Evolutionary conservation across 306 rosid genomes (phyloP).

Genomic region (Lupinus albus): DNA sequence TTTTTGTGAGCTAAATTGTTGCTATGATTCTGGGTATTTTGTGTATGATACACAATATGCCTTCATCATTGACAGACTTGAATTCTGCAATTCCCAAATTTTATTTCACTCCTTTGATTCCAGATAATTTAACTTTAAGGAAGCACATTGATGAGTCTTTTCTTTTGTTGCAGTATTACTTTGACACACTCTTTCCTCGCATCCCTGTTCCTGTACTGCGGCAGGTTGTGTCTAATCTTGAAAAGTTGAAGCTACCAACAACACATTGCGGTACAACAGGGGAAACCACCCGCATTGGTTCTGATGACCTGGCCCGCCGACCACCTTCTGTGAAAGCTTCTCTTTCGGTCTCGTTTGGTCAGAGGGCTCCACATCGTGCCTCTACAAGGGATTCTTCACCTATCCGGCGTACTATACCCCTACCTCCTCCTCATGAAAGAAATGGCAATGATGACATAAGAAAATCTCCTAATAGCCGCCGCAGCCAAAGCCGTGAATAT

Average conservation of each 20-base stretch:
- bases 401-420: constrained; percentile 73
- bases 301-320: constrained; percentile 95
- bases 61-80: constrained; percentile 1
- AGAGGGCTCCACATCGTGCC: constrained; percentile 98
- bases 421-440: constrained; percentile 54
- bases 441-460: constrained; percentile 55
- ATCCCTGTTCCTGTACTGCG: constrained; percentile 96
- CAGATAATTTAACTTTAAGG: constrained; percentile 9
- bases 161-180: constrained; percentile 84
- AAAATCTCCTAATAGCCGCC: constrained; percentile 56
- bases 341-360: constrained; percentile 96
- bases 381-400: constrained; percentile 97
- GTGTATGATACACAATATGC: constrained; percentile 15
- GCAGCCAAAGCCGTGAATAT: constrained; percentile 78
- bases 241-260: constrained; percentile 80
- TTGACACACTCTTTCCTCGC: constrained; percentile 96
- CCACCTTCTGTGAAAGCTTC: constrained; percentile 98
- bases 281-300: constrained; percentile 82
- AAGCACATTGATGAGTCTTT: constrained; percentile 40
- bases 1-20: constrained; percentile 8
- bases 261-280: constrained; percentile 83
- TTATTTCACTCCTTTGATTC: constrained; percentile 16
- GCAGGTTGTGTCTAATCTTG: constrained; percentile 77
- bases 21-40: constrained; percentile 9
- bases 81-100: constrained; percentile 14